A percentile compares a stretch with the other conserved stretches of the same genome.
phyloP scores from a whole-genome alignment of 768 basidiomycete species.

The Trametopsis cervina region DNA sequence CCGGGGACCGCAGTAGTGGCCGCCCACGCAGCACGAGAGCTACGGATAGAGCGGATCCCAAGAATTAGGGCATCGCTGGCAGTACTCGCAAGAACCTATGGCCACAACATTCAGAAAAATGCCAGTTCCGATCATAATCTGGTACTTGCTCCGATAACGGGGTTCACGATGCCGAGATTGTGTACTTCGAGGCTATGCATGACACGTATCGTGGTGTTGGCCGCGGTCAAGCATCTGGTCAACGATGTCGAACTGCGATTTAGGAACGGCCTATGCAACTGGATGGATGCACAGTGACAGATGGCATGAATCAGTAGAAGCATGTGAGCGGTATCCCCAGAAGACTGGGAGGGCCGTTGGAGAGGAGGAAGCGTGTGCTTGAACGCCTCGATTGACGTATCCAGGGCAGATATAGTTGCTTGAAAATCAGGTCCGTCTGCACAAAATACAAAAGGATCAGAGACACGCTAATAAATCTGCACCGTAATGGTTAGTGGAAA shows the following conservation, averaged over 20 bases:
- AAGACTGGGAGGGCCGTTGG: neutral
- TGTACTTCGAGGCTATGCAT: slow-evolving; percentile 1
- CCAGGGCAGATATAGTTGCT: slow-evolving; percentile 1
- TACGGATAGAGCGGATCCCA: slow-evolving; percentile 7
- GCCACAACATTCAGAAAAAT: neutral
- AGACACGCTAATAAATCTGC: no score
- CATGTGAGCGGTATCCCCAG: slow-evolving; percentile 3
- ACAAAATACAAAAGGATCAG: no score
- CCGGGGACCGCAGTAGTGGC: slow-evolving; percentile 10
- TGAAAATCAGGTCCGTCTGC: slow-evolving; percentile 5
- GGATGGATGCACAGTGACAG: slow-evolving; percentile 7
- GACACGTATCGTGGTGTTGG: slow-evolving; percentile 9
- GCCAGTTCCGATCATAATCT: neutral
- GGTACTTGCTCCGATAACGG: slow-evolving; percentile 9
- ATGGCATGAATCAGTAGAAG: slow-evolving; percentile 7
- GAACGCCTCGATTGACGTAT: slow-evolving; percentile 10
- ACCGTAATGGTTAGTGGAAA: no score
- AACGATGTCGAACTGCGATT: slow-evolving; percentile 9
- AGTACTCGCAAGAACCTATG: slow-evolving; percentile 6
- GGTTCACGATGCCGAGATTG: slow-evolving; percentile 3
- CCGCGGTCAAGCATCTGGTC: slow-evolving; percentile 8
- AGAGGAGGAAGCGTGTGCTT: slow-evolving; percentile 8
- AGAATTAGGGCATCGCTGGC: slow-evolving; percentile 10
- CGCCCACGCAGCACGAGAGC: slow-evolving; percentile 10
- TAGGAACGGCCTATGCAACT: slow-evolving; percentile 9